Conservation (phyloP, 441 rosid species). For the Syzygium malaccense region DNA sequence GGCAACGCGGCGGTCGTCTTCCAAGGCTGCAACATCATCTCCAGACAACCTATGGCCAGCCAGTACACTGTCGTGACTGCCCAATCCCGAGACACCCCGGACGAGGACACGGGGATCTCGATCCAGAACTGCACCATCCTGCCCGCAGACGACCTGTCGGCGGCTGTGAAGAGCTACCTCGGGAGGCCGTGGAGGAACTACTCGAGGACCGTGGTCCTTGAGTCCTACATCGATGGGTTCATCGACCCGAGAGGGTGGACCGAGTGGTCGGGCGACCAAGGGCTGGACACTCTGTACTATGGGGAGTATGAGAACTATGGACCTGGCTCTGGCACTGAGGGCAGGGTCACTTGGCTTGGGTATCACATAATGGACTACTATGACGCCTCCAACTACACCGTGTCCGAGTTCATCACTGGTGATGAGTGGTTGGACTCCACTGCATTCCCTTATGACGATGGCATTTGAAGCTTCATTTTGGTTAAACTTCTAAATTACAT, state of each 20-base stretch:
- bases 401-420: constrained; percentile 57
- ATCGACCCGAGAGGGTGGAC: constrained; percentile 64
- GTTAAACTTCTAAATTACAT: not conserved
- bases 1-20: constrained; percentile 77
- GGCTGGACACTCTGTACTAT: constrained; percentile 49
- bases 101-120: constrained; percentile 78
- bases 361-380: constrained; percentile 56
- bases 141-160: constrained; percentile 39
- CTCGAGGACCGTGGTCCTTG: constrained; percentile 56
- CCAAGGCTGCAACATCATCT: constrained; percentile 60
- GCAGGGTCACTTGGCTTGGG: constrained; percentile 61
- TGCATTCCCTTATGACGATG: constrained; percentile 3
- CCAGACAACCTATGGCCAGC: constrained; percentile 54
- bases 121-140: constrained; percentile 68
- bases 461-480: not conserved
- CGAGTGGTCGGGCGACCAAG: constrained; percentile 37
- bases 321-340: constrained; percentile 51
- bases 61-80: constrained; percentile 77
- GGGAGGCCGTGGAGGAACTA: constrained; percentile 73
- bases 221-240: constrained; percentile 66
- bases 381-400: constrained; percentile 58
- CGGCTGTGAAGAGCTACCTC: constrained; percentile 41
- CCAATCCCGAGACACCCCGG: constrained; percentile 53
- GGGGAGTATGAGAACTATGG: constrained; percentile 76
- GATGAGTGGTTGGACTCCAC: constrained; percentile 64